Base-by-base conservation (phyloP, 495 filamentous ascomycete species). In the Daldinia decipiens region DNA sequence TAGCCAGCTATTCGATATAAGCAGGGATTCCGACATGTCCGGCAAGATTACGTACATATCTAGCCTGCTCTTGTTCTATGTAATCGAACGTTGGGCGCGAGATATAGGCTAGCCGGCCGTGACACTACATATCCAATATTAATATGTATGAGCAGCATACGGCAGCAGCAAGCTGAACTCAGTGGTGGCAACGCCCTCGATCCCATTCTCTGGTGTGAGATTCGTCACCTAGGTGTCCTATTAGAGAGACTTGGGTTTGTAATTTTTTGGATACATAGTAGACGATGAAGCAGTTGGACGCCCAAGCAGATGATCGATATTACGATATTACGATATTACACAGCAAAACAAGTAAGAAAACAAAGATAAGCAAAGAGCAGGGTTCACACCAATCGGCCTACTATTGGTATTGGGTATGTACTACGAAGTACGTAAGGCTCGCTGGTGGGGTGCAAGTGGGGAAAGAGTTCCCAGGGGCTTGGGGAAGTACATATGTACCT, bases 341-440 rank as follows among this genome's bases (percentile, higher is more conserved):
- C 45, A 65, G 70, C 55, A 36, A 73, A 69, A 69, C 53, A 51
- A 69, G 70, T 73, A 73, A 73, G 70, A 65, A 66, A 56, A 39
- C 27, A 69, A 27, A 73, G 70, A 73, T 73, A 73, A 73, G 70
- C 56, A 73, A 73, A 40, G 55, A 60, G 40, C 34, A 51, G 45
- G 62, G 39, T 50, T 59, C 61, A 64, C 56, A 57, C 13, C 15
- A 29, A 43, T 59, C 40, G 50, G 21, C n/a, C 24, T 13, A 45
- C 62, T 50, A 72, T 72, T 64, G 51, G 51, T 50, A 72, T 72
- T 64, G 51, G 51, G 43, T n/a, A n/a, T n/a, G n/a, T n/a, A n/a
- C n/a, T n/a, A n/a, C n/a, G n/a, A n/a, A n/a, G n/a, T n/a, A n/a
- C n/a, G n/a, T 34, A 39, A 64, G 56, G 52, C 39, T 73, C 17